Conservation (phyloP, 768 basidiomycete species). For the Mycena capillaripes region DNA sequence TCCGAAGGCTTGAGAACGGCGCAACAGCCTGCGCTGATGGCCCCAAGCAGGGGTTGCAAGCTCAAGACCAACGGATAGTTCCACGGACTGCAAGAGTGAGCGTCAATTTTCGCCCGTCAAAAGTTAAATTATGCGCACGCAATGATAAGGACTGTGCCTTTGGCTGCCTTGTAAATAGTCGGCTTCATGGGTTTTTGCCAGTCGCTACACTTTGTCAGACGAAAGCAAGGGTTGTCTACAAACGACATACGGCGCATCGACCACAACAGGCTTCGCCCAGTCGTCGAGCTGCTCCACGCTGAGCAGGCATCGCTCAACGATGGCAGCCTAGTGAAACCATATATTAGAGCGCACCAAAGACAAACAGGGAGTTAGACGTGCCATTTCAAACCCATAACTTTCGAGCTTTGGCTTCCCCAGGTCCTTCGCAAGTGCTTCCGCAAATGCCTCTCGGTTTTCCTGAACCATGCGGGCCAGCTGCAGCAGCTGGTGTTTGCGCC, state of each 20-base stretch:
- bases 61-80: slow-evolving; percentile 25
- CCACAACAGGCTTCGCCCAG: slow-evolving; percentile 61
- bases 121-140: slow-evolving; percentile 55
- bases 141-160: slow-evolving; percentile 73
- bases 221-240: not conserved
- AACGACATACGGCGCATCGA: not conserved
- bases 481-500: slow-evolving; percentile 74
- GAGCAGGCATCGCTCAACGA: slow-evolving; percentile 58
- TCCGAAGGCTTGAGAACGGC: slow-evolving; percentile 67
- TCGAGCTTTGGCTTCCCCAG: slow-evolving; percentile 64
- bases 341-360: not conserved
- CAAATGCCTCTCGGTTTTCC: slow-evolving; percentile 70
- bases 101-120: no score
- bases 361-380: not conserved
- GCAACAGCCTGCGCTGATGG: slow-evolving; percentile 60
- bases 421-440: slow-evolving; percentile 62
- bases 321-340: slow-evolving; percentile 23
- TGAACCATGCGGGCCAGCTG: slow-evolving; percentile 73
- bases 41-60: slow-evolving; percentile 43
- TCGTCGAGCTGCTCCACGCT: slow-evolving; percentile 65
- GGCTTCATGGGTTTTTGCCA: slow-evolving; percentile 68
- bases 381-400: slow-evolving; percentile 59
- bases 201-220: slow-evolving; percentile 34
- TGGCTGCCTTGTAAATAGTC: slow-evolving; percentile 67
- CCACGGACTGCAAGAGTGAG: not conserved